A percentile compares a stretch with the other conserved stretches of the same genome.
Conservation (phyloP, 495 filamentous ascomycete genomes). For the Hyaloscypha variabilis region DNA sequence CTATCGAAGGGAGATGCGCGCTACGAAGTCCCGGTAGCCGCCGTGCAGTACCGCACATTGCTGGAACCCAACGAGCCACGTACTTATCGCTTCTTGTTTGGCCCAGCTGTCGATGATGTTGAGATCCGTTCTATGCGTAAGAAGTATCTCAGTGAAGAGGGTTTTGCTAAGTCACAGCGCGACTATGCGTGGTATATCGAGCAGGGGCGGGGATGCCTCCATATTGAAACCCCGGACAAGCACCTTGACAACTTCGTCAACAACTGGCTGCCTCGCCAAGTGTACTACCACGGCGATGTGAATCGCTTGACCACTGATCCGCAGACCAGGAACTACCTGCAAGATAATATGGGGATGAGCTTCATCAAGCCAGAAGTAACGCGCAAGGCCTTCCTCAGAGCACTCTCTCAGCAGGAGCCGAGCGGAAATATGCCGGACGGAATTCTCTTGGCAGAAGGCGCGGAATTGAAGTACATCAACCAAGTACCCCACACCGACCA, state of each 20-base stretch:
- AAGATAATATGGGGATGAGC: conserved; percentile 64
- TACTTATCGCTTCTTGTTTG: conserved; percentile 57
- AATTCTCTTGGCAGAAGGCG: conserved; percentile 53
- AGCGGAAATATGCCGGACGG: conserved; percentile 61
- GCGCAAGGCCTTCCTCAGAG: conserved; percentile 48
- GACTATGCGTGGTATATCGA: conserved; percentile 53
- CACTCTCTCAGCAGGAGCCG: conserved; percentile 53
- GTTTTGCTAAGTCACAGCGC: conserved; percentile 42
- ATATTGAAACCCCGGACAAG: conserved; percentile 56
- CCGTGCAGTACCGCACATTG: conserved; percentile 51
- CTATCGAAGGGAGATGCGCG: conserved; percentile 49
- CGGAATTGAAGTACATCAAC: conserved; percentile 62
- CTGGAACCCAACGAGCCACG: conserved; percentile 42
- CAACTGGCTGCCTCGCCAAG: conserved; percentile 59
- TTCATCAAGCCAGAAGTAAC: conserved; percentile 55
- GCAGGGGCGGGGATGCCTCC: conserved; percentile 50
- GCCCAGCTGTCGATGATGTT: conserved; percentile 52
- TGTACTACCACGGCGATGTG: conserved; percentile 59
- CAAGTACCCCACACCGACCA: conserved; percentile 60
- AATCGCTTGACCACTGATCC: conserved; percentile 62
- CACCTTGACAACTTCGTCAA: conserved; percentile 61
- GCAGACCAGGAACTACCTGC: conserved; percentile 60
- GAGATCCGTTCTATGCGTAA: conserved; percentile 49
- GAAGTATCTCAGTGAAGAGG: conserved; percentile 52
- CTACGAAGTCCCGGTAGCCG: conserved; percentile 57